These are phyloP conservation scores for Candida ponderosae DNA, from an alignment of 805 yeast species.

Conservation along the genomic window DNA sequence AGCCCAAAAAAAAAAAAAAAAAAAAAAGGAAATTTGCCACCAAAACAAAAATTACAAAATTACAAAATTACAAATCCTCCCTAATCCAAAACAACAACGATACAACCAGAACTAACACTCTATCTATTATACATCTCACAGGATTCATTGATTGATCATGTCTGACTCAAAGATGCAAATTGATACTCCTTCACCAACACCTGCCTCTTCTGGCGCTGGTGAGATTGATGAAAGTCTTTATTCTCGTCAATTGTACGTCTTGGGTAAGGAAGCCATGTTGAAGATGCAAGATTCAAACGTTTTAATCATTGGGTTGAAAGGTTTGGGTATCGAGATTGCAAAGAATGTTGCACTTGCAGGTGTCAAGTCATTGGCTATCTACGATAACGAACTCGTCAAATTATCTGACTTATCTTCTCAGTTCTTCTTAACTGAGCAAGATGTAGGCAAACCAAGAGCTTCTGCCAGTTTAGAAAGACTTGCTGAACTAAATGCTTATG, in stretches of 20 bases:
- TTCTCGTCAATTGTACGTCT: slow-evolving; percentile 92
- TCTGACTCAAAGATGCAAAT: slow-evolving; percentile 33
- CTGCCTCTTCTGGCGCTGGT: slow-evolving; percentile 12
- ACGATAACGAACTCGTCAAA: slow-evolving; percentile 67
- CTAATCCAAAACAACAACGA: no score
- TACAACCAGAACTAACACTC: no score
- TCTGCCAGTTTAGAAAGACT: slow-evolving; percentile 56
- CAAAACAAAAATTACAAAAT: no score
- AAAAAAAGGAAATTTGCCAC: not conserved
- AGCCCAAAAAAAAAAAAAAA: no score
- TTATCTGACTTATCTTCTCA: slow-evolving; percentile 80
- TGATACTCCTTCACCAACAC: slow-evolving; percentile 25
- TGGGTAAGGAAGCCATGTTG: slow-evolving; percentile 97
- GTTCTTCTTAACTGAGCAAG: slow-evolving; percentile 66
- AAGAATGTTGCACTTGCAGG: slow-evolving; percentile 97
- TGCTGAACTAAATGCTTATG: slow-evolving; percentile 82
- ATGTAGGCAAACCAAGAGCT: slow-evolving; percentile 77
- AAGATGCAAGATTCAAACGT: slow-evolving; percentile 93
- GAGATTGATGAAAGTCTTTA: slow-evolving; percentile 89
- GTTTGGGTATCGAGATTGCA: slow-evolving; percentile 93
- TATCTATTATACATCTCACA: no score
- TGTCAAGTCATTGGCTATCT: slow-evolving; percentile 80
- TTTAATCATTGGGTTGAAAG: slow-evolving; percentile 83
- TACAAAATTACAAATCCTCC: no score
- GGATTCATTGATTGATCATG: slow-evolving; percentile 7